These are phyloP conservation scores for Geotrichum reessii DNA, from an alignment of 1,139 yeast species.

Conservation along the genomic window DNA sequence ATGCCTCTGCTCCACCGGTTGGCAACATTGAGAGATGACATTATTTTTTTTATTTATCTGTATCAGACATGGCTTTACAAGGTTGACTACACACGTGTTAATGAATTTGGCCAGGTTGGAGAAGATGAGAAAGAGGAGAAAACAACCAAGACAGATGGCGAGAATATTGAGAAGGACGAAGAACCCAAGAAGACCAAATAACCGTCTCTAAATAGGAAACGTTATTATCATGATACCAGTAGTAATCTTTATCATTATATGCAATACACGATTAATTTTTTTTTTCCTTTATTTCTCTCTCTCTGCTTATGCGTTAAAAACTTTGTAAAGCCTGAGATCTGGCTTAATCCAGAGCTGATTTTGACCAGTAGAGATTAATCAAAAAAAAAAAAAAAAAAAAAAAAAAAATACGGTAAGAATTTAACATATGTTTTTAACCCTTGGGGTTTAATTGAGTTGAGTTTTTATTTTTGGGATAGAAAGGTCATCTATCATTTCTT, in stretches of 20 bases:
- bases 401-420: no score
- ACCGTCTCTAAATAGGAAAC: background rate
- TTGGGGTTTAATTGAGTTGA: no score
- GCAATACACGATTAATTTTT: no score
- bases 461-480: no score
- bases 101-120: conserved; percentile 41
- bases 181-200: conserved; percentile 5
- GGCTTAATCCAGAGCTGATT: no score
- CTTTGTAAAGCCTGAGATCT: no score
- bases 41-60: conserved; percentile 38
- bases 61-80: conserved; percentile 41
- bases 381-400: no score
- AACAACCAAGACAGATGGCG: background rate
- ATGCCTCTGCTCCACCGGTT: conserved; percentile 39
- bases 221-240: background rate
- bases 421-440: no score
- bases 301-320: no score
- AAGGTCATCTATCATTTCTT: no score
- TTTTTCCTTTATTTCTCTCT: no score
- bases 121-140: conserved; percentile 28
- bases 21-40: conserved; percentile 41
- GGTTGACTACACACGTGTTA: conserved; percentile 38
- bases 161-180: background rate
- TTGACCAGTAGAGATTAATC: no score
- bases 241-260: background rate